A percentile compares a stretch with the other conserved stretches of the same genome.
Evolutionary conservation across 208 protist genomes (phyloP).

Genomic region (Trypanosoma lewisi): DNA sequence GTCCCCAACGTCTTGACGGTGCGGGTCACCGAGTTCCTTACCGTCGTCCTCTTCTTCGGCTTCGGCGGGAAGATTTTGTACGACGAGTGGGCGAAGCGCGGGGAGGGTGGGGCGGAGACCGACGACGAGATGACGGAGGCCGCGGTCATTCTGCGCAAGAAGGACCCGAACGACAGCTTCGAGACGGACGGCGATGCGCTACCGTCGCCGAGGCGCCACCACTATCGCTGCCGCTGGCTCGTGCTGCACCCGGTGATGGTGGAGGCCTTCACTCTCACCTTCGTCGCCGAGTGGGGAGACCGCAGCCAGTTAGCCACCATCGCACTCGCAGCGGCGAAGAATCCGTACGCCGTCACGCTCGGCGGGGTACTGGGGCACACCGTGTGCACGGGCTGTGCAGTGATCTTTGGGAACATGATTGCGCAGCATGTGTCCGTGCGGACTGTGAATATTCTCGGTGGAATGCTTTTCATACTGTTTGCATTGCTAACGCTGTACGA

Average conservation of each 20-base stretch:
- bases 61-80: conserved; percentile 90
- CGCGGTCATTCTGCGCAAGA: conserved; percentile 65
- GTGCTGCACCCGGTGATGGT: conserved; percentile 77
- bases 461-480: conserved; percentile 83
- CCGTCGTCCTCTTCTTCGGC: conserved; percentile 86
- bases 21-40: conserved; percentile 81
- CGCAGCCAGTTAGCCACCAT: conserved; percentile 96
- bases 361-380: conserved; percentile 93
- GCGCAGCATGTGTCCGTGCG: conserved; percentile 74
- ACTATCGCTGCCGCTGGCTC: conserved; percentile 40
- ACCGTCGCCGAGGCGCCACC: too few species aligned
- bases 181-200: conserved; percentile 51
- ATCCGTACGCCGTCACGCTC: conserved; percentile 91
- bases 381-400: conserved; percentile 93
- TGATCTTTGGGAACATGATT: conserved; percentile 87
- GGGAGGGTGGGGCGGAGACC: conserved; percentile 59
- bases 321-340: conserved; percentile 89
- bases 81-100: conserved; percentile 62
- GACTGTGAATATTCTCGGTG: conserved; percentile 78
- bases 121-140: conserved; percentile 90
- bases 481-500: conserved; percentile 63
- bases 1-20: conserved; percentile 85
- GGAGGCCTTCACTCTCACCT: conserved; percentile 94
- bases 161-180: conserved; percentile 60
- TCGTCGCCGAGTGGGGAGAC: conserved; percentile 97